Base-by-base conservation (phyloP, 2,329 filamentous ascomycete genomes). In the Fusarium sp. region DNA sequence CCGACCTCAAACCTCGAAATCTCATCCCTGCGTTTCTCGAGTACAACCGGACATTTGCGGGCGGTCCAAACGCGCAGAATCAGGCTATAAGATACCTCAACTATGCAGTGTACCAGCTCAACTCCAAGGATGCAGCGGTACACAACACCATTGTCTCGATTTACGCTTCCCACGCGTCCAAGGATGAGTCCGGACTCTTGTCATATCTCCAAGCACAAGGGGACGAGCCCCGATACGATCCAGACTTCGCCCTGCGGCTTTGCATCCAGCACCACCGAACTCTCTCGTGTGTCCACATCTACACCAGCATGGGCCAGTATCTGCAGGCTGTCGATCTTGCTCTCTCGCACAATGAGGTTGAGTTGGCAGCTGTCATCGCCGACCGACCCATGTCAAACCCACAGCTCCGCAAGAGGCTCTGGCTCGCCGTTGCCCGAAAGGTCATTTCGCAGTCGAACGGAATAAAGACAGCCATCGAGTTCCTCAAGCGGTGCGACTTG, bases 91-190 rank as follows among this genome's bases (percentile, higher is more conserved):
- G 96, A 43, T 99, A 99, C 78, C 90, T 99, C 18, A 93, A 95
- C 71, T 97, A 95, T 79, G 94, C 94, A 63, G 95, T 99, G 76
- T 95, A 97, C 82, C 89, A 95, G 82, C 87, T 95, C 75, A 87
- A 92, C 78, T 92, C 94, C 56, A 87, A 91, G 63, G 88, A 95
- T 75, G 91, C 96, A 3, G 95, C 96, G 2, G 92, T 99, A 11
- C 96, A 99, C 83, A 99, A 99, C 79, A 98, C 96, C 0, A 88
- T 99, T 7, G 94, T 99, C 51, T 97, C 95, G 9, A 95, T 99
- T 54, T 97, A 98, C 78, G 96, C 96, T 5, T 94, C 95, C 0
- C 92, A 96, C 73, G 86, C 92, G 3, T 94, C 93, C 3, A 87
- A 89, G 60, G 94, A 97, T 60, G 96, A 99, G 82, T 91, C 92